A percentile compares a stretch with the other conserved stretches of the same genome.
These are phyloP conservation scores for Umbellularia californica DNA, from an alignment of 164 flowering plant genomes.

Conservation along the genomic window DNA sequence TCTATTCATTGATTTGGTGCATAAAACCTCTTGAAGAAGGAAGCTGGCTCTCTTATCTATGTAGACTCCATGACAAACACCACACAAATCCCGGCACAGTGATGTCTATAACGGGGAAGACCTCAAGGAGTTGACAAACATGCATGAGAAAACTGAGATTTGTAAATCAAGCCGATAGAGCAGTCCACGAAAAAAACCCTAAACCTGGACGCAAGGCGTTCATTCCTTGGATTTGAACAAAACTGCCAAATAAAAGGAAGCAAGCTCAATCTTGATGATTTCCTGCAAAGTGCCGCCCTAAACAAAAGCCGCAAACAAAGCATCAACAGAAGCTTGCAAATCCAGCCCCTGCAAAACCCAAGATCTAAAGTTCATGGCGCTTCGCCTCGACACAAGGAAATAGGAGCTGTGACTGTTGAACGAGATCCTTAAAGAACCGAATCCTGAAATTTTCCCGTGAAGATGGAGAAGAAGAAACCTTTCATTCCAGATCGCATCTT, in stretches of 20 bases:
- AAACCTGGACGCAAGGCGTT: background rate
- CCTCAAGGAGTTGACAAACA: background rate
- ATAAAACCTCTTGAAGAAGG: background rate
- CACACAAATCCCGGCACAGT: no score
- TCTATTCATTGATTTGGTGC: background rate
- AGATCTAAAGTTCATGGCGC: conserved; percentile 10
- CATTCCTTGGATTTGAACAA: background rate
- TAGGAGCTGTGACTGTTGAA: background rate
- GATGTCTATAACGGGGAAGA: background rate
- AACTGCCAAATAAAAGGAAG: background rate
- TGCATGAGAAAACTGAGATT: background rate
- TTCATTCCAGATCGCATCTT: background rate
- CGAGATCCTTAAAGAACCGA: background rate
- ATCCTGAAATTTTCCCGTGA: background rate
- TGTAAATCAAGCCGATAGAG: background rate
- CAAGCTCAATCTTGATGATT: background rate
- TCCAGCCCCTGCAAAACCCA: background rate
- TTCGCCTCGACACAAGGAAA: background rate
- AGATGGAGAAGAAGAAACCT: background rate
- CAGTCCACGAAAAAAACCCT: background rate
- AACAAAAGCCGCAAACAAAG: background rate
- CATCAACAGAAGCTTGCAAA: background rate
- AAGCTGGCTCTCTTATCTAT: background rate
- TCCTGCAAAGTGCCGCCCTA: background rate
- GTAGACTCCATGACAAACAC: background rate